These are phyloP conservation scores for Herpetospermum pedunculosum DNA, from an alignment of 306 rosid genomes.

Conservation along the genomic window DNA sequence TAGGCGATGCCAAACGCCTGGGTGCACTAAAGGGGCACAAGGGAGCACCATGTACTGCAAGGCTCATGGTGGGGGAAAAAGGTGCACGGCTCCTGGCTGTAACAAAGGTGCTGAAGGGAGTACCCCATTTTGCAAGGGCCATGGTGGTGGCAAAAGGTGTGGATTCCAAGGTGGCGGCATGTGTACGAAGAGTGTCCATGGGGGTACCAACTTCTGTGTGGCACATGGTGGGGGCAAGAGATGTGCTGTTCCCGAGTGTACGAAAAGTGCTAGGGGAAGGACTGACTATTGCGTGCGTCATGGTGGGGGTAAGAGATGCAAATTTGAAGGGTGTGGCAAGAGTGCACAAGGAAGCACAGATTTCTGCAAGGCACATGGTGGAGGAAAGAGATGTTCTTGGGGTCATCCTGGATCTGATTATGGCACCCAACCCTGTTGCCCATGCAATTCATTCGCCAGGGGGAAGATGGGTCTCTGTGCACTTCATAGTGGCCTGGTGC, in stretches of 20 bases:
- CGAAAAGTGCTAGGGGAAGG: slow-evolving; percentile 90
- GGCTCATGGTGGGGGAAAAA: slow-evolving; percentile 94
- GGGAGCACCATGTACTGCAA: slow-evolving; percentile 95
- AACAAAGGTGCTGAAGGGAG: slow-evolving; percentile 97
- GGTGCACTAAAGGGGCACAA: slow-evolving; percentile 91
- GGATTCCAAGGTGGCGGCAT: slow-evolving; percentile 72
- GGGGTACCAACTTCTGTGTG: slow-evolving; percentile 89
- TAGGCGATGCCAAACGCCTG: slow-evolving; percentile 67
- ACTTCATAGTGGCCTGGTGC: slow-evolving; percentile 74
- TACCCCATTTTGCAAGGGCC: slow-evolving; percentile 86
- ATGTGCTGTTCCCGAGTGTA: slow-evolving; percentile 76
- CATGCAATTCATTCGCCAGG: slow-evolving; percentile 78
- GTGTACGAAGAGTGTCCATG: slow-evolving; percentile 86
- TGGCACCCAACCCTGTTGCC: slow-evolving; percentile 35
- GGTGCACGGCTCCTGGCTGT: slow-evolving; percentile 84
- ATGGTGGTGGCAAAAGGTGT: slow-evolving; percentile 92
- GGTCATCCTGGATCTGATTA: slow-evolving; percentile 73
- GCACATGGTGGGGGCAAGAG: slow-evolving; percentile 98
- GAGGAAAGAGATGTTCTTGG: slow-evolving; percentile 95
- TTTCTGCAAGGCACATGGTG: slow-evolving; percentile 97
- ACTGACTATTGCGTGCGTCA: slow-evolving; percentile 96
- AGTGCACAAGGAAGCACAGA: slow-evolving; percentile 97
- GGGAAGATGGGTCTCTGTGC: slow-evolving; percentile 87
- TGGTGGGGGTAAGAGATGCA: slow-evolving; percentile 94
- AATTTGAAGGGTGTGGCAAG: slow-evolving; percentile 72